Percentiles rank a stretch among this genome's conserved stretches.
Evolutionary conservation across 108 stramenopile genomes (phyloP).

Genomic region (Fistulifera pelliculosa): DNA sequence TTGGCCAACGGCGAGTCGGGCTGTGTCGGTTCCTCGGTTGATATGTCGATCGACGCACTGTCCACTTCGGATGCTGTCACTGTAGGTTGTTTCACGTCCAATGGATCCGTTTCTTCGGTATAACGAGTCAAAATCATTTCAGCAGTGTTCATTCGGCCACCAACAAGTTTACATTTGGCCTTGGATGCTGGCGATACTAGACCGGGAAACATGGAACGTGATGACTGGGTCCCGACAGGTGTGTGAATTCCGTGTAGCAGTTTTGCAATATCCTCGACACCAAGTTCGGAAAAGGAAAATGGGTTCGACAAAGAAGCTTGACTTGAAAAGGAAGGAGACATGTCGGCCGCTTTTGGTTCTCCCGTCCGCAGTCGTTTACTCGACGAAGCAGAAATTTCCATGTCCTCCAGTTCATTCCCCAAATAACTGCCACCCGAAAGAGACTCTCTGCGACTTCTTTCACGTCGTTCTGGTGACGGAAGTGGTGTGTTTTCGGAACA

Average conservation of each 20-base stretch:
- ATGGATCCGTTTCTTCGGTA: background rate
- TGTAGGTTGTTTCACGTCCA: background rate
- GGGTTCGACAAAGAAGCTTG: no score
- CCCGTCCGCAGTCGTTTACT: no score
- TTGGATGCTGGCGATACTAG: constrained; percentile 3
- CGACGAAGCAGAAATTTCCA: no score
- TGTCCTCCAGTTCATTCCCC: no score
- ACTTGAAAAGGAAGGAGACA: no score
- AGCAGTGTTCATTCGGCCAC: constrained; percentile 35
- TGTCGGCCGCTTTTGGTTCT: no score
- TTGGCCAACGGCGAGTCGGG: background rate
- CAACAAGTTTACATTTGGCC: constrained; percentile 34
- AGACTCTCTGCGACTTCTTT: no score
- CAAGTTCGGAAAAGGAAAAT: background rate
- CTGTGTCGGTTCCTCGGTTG: constrained; percentile 1
- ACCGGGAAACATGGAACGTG: no score
- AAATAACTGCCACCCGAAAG: no score
- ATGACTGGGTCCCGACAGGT: constrained; percentile 25
- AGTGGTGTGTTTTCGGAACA: no score
- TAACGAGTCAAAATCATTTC: constrained; percentile 10
- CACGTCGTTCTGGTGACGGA: no score
- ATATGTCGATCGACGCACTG: background rate
- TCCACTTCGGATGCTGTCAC: background rate
- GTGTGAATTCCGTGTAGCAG: constrained; percentile 22
- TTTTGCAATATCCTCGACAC: constrained; percentile 11